A percentile compares a stretch with the other conserved stretches of the same genome.
Conservation (phyloP, 225 moss, liverwort and hornwort species). For the Marchantia paleacea region DNA sequence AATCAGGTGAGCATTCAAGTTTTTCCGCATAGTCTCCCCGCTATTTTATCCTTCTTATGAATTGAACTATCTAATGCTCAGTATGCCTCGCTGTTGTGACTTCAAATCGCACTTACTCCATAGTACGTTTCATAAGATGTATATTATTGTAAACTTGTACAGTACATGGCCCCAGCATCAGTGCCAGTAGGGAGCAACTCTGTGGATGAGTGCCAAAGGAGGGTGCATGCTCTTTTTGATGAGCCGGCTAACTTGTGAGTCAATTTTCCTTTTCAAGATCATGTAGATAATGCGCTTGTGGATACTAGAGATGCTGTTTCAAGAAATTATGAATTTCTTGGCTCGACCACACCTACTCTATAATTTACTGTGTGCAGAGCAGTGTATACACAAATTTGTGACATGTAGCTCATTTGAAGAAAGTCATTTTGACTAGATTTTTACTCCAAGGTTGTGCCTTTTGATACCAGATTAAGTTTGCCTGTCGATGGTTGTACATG, state of each 20-base stretch:
- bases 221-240: conserved; percentile 82
- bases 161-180: conserved; percentile 46
- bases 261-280: neutral
- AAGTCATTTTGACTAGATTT: neutral
- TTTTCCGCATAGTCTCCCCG: neutral
- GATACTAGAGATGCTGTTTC: neutral
- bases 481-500: neutral
- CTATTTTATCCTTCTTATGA: neutral
- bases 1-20: conserved; percentile 37
- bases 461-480: neutral
- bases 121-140: neutral
- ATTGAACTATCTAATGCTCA: neutral
- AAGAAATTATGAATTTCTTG: too few species aligned
- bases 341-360: too few species aligned
- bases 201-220: conserved; percentile 66
- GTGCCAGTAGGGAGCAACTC: conserved; percentile 44
- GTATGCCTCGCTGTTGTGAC: neutral
- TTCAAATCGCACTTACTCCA: neutral
- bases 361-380: too few species aligned
- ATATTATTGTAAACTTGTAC: neutral
- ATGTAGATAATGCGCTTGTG: neutral
- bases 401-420: neutral
- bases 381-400: too few species aligned
- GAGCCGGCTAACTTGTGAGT: conserved; percentile 81
- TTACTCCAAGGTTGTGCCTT: neutral